Percentiles rank a stretch among this genome's conserved stretches.
These are phyloP conservation scores for Phytophthora capsici DNA, from an alignment of 352 stramenopile species.

Conservation along the genomic window DNA sequence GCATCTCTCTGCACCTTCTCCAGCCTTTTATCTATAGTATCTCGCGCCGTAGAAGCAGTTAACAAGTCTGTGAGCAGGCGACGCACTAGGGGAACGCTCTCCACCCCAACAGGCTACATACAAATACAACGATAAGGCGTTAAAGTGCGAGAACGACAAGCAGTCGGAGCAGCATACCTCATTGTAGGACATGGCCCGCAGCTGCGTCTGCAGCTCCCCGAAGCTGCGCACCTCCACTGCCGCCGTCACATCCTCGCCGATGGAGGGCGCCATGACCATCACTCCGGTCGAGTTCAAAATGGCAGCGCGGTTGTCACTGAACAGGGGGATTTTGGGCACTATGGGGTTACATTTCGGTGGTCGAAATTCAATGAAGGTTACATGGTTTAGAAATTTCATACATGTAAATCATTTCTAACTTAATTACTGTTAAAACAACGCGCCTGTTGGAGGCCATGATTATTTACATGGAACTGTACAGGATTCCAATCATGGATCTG, in stretches of 20 bases:
- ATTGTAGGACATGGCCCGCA: constrained; percentile 64
- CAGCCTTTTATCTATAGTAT: constrained; percentile 49
- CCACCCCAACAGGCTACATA: constrained; percentile 59
- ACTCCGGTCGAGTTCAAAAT: constrained; percentile 7
- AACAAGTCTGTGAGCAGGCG: constrained; percentile 67
- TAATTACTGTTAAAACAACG: too few species aligned
- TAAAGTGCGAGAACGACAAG: background rate
- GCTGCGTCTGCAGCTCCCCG: constrained; percentile 60
- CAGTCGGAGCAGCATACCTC: constrained; percentile 38
- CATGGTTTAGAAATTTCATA: too few species aligned
- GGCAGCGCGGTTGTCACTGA: constrained; percentile 17
- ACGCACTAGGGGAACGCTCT: constrained; percentile 66
- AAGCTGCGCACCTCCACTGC: constrained; percentile 55
- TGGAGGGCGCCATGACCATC: constrained; percentile 38
- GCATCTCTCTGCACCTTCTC: constrained; percentile 65
- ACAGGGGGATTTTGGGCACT: constrained; percentile 1
- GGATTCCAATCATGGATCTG: too few species aligned
- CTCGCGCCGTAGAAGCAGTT: constrained; percentile 30
- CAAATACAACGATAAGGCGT: background rate
- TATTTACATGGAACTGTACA: too few species aligned
- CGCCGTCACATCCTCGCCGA: constrained; percentile 42
- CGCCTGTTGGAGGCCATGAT: too few species aligned
- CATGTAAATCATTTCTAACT: too few species aligned
- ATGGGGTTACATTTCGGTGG: background rate
- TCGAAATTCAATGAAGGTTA: too few species aligned